phyloP scores from a whole-genome alignment of 208 protist genomes.

The Jaenimonas drosophilae region DNA sequence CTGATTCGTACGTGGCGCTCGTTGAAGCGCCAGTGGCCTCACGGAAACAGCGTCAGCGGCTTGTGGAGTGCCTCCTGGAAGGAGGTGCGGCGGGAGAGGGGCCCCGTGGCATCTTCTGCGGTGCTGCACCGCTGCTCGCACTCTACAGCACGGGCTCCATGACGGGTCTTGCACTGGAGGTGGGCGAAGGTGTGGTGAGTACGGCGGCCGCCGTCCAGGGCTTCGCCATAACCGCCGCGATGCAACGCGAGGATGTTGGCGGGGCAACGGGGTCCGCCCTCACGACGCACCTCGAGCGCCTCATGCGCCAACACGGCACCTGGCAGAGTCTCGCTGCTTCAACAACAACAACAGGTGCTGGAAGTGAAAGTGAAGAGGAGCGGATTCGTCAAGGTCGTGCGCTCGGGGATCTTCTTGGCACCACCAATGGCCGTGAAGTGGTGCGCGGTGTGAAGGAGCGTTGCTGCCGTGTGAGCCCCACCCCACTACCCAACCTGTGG shows the following conservation, averaged over 20 bases:
- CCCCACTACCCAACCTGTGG: constrained; percentile 3
- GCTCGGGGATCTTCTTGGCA: constrained; percentile 15
- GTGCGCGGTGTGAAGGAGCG: constrained; percentile 38
- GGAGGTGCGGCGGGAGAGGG: constrained; percentile 6
- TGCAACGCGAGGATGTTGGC: constrained; percentile 33
- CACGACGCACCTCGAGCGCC: constrained; percentile 28
- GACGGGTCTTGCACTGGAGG: constrained; percentile 48
- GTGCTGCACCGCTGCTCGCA: constrained; percentile 35
- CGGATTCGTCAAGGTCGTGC: no score
- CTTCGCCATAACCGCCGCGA: constrained; percentile 23
- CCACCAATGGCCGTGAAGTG: constrained; percentile 25
- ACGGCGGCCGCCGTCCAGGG: constrained; percentile 44
- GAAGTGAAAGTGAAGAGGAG: no score
- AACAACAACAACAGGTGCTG: no score
- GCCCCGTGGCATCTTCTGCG: constrained; percentile 32
- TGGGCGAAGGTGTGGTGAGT: constrained; percentile 40
- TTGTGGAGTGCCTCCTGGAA: constrained; percentile 51
- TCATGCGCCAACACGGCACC: constrained; percentile 35
- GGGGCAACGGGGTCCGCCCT: constrained; percentile 26
- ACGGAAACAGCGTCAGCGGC: constrained; percentile 32
- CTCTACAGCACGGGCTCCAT: constrained; percentile 51
- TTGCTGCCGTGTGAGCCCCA: constrained; percentile 18
- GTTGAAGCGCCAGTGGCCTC: constrained; percentile 57
- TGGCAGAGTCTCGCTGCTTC: not conserved
- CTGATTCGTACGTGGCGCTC: constrained; percentile 13